Conservation (phyloP, 176 grass and related monocot species). For the Aegilops tauschii region DNA sequence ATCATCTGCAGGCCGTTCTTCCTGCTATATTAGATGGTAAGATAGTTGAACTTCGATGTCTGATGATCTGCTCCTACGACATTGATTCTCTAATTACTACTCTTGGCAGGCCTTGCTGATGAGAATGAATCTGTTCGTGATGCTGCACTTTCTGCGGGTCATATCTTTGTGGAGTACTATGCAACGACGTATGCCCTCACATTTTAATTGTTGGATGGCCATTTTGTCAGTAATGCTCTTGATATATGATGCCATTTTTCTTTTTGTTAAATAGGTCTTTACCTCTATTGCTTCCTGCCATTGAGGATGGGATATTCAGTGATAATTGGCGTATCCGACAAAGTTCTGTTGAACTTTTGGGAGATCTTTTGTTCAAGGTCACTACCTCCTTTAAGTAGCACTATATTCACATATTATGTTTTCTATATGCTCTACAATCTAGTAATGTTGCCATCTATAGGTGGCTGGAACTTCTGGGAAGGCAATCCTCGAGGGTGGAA, state of each 20-base stretch:
- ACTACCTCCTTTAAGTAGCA: constrained; percentile 20
- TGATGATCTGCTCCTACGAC: constrained; percentile 12
- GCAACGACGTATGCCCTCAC: constrained; percentile 60
- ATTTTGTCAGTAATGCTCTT: constrained; percentile 29
- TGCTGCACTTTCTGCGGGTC: constrained; percentile 92
- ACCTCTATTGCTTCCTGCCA: constrained; percentile 86
- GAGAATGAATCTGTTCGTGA: constrained; percentile 98
- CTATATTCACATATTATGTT: constrained; percentile 1
- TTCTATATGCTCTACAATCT: constrained; percentile 9
- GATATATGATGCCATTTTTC: constrained; percentile 32
- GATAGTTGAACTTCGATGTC: constrained; percentile 24
- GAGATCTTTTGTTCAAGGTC: constrained; percentile 97
- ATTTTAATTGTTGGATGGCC: constrained; percentile 10
- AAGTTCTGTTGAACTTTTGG: constrained; percentile 95
- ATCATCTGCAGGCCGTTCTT: constrained; percentile 82
- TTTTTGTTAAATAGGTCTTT: constrained; percentile 73
- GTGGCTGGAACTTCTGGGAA: constrained; percentile 98
- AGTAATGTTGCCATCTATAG: constrained; percentile 41
- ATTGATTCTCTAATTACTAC: constrained; percentile 31
- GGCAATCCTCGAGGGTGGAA: constrained; percentile 95
- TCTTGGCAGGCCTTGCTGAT: constrained; percentile 84
- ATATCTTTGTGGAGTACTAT: constrained; percentile 98
- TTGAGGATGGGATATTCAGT: constrained; percentile 97
- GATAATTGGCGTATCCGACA: constrained; percentile 97
- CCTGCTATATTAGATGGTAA: constrained; percentile 99